Base-by-base conservation (phyloP, 768 basidiomycete genomes). In the Auriculariales sp. region DNA sequence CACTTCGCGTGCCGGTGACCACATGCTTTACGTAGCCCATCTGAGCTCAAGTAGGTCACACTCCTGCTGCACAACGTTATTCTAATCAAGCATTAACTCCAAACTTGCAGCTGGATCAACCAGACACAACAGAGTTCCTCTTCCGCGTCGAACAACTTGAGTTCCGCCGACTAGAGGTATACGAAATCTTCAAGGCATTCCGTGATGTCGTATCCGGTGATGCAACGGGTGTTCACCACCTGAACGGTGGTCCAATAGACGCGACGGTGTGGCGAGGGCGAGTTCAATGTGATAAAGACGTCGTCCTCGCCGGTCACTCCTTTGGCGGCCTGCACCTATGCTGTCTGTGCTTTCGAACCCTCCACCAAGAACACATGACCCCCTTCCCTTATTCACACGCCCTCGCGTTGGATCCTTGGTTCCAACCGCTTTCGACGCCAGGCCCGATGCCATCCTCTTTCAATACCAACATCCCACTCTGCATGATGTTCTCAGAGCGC, bases 351-450 rank as follows among this genome's bases (percentile, higher is more conserved):
- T 83, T 10, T 77, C 79, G 22, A 69, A 67, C 3, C 56, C 65
- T 24, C 70, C 78, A 4, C 68, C 72, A 15, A 57, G 54, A 0
- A 60, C 61, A 25, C 62, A 61, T 2, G 66, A 71, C 50, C 39
- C 58, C 2, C 68, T 89, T 49, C 80, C 79, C 0, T 64, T 84
- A n/a, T 46, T 62, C 66, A 4, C 72, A 74, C 44, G 76, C 72
- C 7, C 59, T 91, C 19, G 68, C 82, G 19, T 71, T 87, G 15
- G 89, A 92, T 63, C 89, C 89, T 17, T 91, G 89, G 88, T 64
- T 90, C 6, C 85, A 90, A 50, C 84, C 87, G 15, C 58, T 88
- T 22, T 72, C 79, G 5, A 61, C 69, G 32, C 83, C 77, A 28
- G 79, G 77, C 3, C 79, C 67, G 0, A 51, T 48, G 1, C 67